Base-by-base conservation (phyloP, 495 filamentous ascomycete genomes). In the Durotheca rogersii region DNA sequence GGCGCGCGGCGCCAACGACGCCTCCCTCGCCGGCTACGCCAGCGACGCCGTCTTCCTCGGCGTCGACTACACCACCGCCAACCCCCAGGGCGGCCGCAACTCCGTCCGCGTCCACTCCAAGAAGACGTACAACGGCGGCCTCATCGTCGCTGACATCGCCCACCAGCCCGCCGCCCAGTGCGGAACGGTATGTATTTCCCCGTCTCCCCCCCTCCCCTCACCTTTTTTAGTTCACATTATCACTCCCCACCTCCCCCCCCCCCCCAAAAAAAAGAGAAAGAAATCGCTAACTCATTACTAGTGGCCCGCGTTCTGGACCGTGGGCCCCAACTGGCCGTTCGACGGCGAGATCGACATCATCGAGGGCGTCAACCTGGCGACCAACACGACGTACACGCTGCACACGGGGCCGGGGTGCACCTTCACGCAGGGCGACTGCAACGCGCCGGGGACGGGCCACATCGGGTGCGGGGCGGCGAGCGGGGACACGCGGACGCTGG, bases 331-430 rank as follows among this genome's bases (percentile, higher is more conserved):
- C 37, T 96, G 91, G 91, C 91, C 90, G 0, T 64, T 68, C 7
- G 74, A 79, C 27, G 91, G 91, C 15, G 91, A 96, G 68, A 90
- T 95, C 53, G 90, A 96, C 73, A 90, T 96, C 57, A 84, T 96
- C 64, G 90, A 96, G 64, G 88, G 88, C 31, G 86, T 94, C 50
- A 89, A 93, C 67, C 58, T 72, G 25, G 75, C 84, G 39, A 67
- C 73, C 0, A 70, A 76, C 42, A 86, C 92, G 55, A 63, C 75
- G 30, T 82, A 94, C 55, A 84, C 88, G 2, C 74, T 96, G 25
- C 92, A 96, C 65, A 93, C 89, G 0, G 64, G 64, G 6, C 67
- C 75, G 9, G 77, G 78, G n/a, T 94, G 89, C 67, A 65, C 68
- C 7, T 77, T 75, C 35, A 67, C 74, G 1, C 68, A 82, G 53